Conservation (phyloP, 2,329 filamentous ascomycete genomes). For the Trichoderma sp. region DNA sequence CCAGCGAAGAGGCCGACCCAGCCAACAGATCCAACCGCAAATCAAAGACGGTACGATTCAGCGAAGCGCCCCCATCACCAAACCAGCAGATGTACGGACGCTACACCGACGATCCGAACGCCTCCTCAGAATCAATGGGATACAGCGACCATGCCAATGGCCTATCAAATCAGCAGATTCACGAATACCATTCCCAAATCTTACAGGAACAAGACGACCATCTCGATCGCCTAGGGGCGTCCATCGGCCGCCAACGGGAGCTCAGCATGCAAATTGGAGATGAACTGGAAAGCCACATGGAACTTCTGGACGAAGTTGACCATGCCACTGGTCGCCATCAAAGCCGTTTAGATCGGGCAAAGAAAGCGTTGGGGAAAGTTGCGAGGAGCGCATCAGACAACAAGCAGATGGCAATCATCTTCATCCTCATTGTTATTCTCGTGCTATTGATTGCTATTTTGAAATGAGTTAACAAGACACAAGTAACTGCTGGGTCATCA, state of each 20-base stretch:
- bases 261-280: conserved; percentile 95
- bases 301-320: conserved; percentile 88
- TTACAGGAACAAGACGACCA: conserved; percentile 91
- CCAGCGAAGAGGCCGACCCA: background rate
- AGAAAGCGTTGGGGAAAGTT: conserved; percentile 69
- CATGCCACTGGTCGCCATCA: conserved; percentile 79
- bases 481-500: background rate
- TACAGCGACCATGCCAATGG: conserved; percentile 60
- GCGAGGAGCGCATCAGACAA: conserved; percentile 77
- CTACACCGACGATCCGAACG: conserved; percentile 70
- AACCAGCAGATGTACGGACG: conserved; percentile 51
- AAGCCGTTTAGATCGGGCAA: conserved; percentile 72
- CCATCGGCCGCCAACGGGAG: conserved; percentile 86
- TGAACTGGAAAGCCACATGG: conserved; percentile 88
- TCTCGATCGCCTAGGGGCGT: conserved; percentile 82
- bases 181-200: conserved; percentile 78
- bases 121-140: conserved; percentile 44
- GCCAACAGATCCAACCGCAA: conserved; percentile 28
- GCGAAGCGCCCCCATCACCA: conserved; percentile 56
- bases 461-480: conserved; percentile 53
- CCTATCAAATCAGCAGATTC: conserved; percentile 81
- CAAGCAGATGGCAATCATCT: conserved; percentile 80
- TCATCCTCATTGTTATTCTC: conserved; percentile 79
- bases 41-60: conserved; percentile 83
- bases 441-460: conserved; percentile 79